Evolutionary conservation across 2,329 filamentous ascomycete species (phyloP).

Genomic region (Stachybotrys chartarum): DNA sequence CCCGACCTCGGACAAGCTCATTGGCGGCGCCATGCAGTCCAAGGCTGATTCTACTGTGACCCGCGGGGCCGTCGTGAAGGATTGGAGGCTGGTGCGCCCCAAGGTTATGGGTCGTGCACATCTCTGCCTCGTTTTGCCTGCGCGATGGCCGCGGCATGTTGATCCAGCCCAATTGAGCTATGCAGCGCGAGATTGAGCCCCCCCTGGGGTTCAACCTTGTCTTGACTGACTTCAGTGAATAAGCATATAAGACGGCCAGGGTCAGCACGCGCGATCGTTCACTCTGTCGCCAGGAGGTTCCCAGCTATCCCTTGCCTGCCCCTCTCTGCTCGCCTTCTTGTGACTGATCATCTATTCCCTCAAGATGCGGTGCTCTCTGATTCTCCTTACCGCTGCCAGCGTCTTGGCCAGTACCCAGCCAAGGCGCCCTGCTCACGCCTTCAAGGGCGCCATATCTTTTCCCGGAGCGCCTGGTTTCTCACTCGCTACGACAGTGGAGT

Average conservation of each 20-base stretch:
- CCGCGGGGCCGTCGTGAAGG: too few species aligned
- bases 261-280: too few species aligned
- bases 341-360: not conserved
- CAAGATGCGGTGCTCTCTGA: constrained; percentile 16
- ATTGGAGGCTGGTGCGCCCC: too few species aligned
- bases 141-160: not conserved
- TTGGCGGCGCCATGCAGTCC: not conserved
- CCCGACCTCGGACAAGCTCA: not conserved
- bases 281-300: too few species aligned
- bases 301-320: too few species aligned
- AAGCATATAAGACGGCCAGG: too few species aligned
- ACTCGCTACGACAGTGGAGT: constrained; percentile 11
- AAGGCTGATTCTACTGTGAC: not conserved
- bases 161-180: not conserved
- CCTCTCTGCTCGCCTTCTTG: too few species aligned
- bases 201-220: too few species aligned
- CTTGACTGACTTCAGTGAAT: too few species aligned
- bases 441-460: constrained; percentile 2
- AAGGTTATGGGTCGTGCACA: too few species aligned
- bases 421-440: not conserved
- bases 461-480: constrained; percentile 11
- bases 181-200: not conserved
- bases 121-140: too few species aligned
- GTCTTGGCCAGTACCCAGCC: constrained; percentile 9
- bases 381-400: constrained; percentile 17